Conservation (phyloP, 164 flowering plant species). For the Liriodendron chinense region DNA sequence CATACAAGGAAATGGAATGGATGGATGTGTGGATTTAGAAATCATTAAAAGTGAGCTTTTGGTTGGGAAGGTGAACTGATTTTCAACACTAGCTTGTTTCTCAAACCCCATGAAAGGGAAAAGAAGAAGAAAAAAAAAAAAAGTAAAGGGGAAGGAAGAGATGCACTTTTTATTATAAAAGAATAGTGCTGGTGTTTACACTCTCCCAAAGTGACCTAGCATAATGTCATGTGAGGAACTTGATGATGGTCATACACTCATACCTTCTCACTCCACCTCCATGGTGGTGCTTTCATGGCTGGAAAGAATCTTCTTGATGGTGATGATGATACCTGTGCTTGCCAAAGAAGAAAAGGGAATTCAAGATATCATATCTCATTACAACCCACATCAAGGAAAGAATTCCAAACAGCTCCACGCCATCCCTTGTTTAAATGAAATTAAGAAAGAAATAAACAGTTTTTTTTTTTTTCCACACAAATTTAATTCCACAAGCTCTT, state of each 20-base stretch:
- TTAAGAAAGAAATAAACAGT: slow-evolving; percentile 7
- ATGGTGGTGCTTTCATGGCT: slow-evolving; percentile 20
- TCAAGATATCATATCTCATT: neutral
- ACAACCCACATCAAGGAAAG: slow-evolving; percentile 6
- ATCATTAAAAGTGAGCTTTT: slow-evolving; percentile 23
- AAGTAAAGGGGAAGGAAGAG: neutral
- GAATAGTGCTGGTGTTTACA: neutral
- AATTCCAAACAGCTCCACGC: slow-evolving; percentile 1
- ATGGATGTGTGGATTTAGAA: slow-evolving; percentile 15
- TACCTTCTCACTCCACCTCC: slow-evolving; percentile 17
- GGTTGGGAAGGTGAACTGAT: slow-evolving; percentile 23
- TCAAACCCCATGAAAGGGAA: neutral
- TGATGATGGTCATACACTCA: slow-evolving; percentile 9
- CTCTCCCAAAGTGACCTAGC: slow-evolving; percentile 9
- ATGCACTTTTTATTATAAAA: neutral
- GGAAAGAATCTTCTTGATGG: slow-evolving; percentile 27
- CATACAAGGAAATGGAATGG: slow-evolving; percentile 24
- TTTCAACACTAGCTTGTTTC: neutral
- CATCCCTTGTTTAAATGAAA: neutral
- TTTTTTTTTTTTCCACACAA: slow-evolving; percentile 11
- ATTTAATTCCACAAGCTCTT: slow-evolving; percentile 8
- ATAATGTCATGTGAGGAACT: slow-evolving; percentile 7
- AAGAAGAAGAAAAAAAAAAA: neutral
- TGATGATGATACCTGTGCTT: slow-evolving; percentile 28
- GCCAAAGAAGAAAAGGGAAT: slow-evolving; percentile 11